Evolutionary conservation across 2,329 filamentous ascomycete species (phyloP).

Genomic region (Colletotrichum navitas): DNA sequence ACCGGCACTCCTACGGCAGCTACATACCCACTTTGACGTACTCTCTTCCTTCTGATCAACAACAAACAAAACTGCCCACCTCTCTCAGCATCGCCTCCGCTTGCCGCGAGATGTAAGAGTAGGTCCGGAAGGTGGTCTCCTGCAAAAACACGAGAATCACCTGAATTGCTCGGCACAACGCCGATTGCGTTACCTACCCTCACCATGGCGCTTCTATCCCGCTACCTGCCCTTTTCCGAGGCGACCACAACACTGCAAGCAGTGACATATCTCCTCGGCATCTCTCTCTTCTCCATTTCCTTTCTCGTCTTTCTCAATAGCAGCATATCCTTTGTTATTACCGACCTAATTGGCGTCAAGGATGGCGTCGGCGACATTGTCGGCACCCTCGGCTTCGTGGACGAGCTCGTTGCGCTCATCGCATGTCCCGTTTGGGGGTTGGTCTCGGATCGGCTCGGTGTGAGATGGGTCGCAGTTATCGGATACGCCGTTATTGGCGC

Average conservation of each 20-base stretch:
- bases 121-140: conserved; percentile 28
- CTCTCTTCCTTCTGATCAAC: conserved; percentile 38
- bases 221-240: conserved; percentile 68
- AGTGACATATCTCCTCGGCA: conserved; percentile 82
- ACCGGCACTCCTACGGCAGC: conserved; percentile 29
- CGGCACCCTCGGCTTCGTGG: conserved; percentile 86
- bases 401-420: conserved; percentile 84
- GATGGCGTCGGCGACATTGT: conserved; percentile 82
- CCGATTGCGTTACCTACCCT: conserved; percentile 9
- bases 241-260: conserved; percentile 72
- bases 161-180: conserved; percentile 28
- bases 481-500: conserved; percentile 87
- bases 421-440: conserved; percentile 86
- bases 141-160: conserved; percentile 34
- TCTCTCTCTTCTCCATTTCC: conserved; percentile 88
- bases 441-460: conserved; percentile 81
- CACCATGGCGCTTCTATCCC: conserved; percentile 52
- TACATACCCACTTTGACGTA: conserved; percentile 8
- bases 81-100: conserved; percentile 8
- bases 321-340: conserved; percentile 86
- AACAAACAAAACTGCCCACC: conserved; percentile 30
- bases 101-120: conserved; percentile 38
- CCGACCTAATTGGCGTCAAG: conserved; percentile 82
- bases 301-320: conserved; percentile 93
- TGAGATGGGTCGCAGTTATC: conserved; percentile 77